Percentiles rank a stretch among this genome's conserved stretches.
Conservation (phyloP, 306 rosid species). For the Quercus ilex region DNA sequence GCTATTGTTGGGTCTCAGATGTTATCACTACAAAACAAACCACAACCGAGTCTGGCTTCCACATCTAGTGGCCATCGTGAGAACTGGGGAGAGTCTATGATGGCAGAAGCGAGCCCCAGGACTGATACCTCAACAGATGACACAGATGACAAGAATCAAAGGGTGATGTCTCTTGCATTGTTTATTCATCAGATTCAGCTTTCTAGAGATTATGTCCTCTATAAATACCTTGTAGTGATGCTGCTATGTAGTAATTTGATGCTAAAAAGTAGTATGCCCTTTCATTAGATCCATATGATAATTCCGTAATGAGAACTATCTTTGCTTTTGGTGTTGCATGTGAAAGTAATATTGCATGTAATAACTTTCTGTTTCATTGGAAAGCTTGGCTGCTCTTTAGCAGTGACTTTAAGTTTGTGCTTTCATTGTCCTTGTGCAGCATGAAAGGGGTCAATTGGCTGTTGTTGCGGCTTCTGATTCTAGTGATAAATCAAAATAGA, state of each 20-base stretch:
- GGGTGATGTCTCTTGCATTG: slow-evolving; percentile 42
- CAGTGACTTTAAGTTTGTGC: neutral
- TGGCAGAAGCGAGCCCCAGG: slow-evolving; percentile 77
- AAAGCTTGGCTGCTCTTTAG: slow-evolving; percentile 1
- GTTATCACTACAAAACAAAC: slow-evolving; percentile 43
- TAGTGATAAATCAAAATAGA: slow-evolving; percentile 80
- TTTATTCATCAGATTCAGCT: neutral
- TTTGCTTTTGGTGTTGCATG: too few relatives aligned
- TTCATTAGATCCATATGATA: neutral
- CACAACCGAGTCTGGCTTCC: slow-evolving; percentile 46
- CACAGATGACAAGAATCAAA: slow-evolving; percentile 79
- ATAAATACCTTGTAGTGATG: neutral
- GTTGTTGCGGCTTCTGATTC: slow-evolving; percentile 55
- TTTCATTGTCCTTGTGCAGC: slow-evolving; percentile 41
- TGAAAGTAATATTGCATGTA: too few relatives aligned
- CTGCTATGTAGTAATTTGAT: neutral
- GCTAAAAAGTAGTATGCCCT: neutral
- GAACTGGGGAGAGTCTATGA: slow-evolving; percentile 85
- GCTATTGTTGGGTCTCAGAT: slow-evolving; percentile 59
- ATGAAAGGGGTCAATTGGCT: slow-evolving; percentile 50
- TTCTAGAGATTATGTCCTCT: slow-evolving; percentile 13
- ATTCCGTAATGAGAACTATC: neutral
- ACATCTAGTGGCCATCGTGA: slow-evolving; percentile 71
- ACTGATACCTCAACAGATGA: slow-evolving; percentile 94
- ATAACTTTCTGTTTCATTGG: neutral